These are phyloP conservation scores for Xanthoconium separans DNA, from an alignment of 1,284 basidiomycete species.

Conservation along the genomic window DNA sequence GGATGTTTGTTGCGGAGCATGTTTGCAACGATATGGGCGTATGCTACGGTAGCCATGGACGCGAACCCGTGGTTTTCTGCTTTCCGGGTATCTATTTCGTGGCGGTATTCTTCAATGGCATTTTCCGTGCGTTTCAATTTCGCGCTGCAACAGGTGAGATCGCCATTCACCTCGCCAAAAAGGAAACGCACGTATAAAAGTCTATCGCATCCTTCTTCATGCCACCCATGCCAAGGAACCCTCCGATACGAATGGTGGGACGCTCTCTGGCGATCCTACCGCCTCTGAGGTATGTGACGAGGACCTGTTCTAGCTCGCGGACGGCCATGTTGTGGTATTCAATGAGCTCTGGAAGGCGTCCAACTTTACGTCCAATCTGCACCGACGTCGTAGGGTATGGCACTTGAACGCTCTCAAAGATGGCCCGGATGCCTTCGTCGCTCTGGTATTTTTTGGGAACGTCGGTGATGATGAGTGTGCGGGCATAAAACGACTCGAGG, in stretches of 20 bases:
- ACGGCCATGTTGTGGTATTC: slow-evolving; percentile 80
- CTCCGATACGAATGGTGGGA: slow-evolving; percentile 66
- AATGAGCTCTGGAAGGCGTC: slow-evolving; percentile 65
- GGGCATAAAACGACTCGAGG: slow-evolving; percentile 61
- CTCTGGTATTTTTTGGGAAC: slow-evolving; percentile 66
- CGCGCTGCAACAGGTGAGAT: slow-evolving; percentile 40
- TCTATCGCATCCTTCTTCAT: slow-evolving; percentile 72
- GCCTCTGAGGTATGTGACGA: slow-evolving; percentile 76
- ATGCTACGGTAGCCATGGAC: slow-evolving; percentile 89
- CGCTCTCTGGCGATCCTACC: slow-evolving; percentile 64
- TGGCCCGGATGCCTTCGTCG: slow-evolving; percentile 65
- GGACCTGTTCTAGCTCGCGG: slow-evolving; percentile 68
- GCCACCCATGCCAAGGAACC: slow-evolving; percentile 69
- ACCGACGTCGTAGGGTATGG: slow-evolving; percentile 77
- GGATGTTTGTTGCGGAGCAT: slow-evolving; percentile 66
- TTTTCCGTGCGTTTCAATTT: slow-evolving; percentile 76
- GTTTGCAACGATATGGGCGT: slow-evolving; percentile 83
- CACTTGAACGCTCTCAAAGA: slow-evolving; percentile 63
- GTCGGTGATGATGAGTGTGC: slow-evolving; percentile 62
- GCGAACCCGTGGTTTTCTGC: slow-evolving; percentile 93
- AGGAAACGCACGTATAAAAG: slow-evolving; percentile 54
- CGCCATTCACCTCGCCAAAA: slow-evolving; percentile 6
- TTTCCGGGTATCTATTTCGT: slow-evolving; percentile 71
- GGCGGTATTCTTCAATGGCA: slow-evolving; percentile 77
- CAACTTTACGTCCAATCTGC: slow-evolving; percentile 68